Evolutionary conservation across 2,329 filamentous ascomycete species (phyloP), one percentile per base, ranked within the genome.

Genomic region (Podosphaera fusca): DNA sequence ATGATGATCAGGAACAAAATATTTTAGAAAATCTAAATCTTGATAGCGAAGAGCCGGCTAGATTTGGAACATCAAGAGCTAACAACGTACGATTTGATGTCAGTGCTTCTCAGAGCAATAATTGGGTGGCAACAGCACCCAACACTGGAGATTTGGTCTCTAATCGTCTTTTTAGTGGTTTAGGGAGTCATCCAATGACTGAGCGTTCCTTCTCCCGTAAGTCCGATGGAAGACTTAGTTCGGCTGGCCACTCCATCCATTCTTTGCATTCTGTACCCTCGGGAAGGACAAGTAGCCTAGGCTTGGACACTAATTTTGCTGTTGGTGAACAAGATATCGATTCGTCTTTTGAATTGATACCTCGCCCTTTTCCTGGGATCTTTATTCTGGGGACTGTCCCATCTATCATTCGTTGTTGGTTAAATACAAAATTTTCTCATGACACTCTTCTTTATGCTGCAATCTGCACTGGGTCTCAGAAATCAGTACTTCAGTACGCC

Each of bases 21-120:
- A 75, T 92, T 59, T 77, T 94, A 54, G 84, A 82, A 55, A 87
- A 85, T 56, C 76, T 95, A 58, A 86, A 89, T 59, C 75, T 96
- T 5, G 90, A 95, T 61, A 78, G 83, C 4, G 88, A 96, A 60
- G 85, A 89, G 66, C 85, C 85, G 36, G 82, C 87, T 58, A 81
- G 87, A 42, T 80, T 90, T 61, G 87, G 92, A 56, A 87, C 87
- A 21, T 98, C 92, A 21, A 79, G 92, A 63, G 90, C 92, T 53
- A 96, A 96, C 68, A 96, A 92, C 67, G 92, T 98, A 63, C 85
- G 92, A 42, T 98, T 98, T 65, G 92, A 96, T 67, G 90, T 96
- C 68, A 95, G 87, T 66, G 89, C 90, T 12, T 81, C 95, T 63
- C 88, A 95, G 64, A 85, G 87, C 53, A 88, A 79, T 7, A 78